These are phyloP conservation scores for Fonsecaea erecta DNA, from an alignment of 2,329 filamentous ascomycete species.

Conservation along the genomic window DNA sequence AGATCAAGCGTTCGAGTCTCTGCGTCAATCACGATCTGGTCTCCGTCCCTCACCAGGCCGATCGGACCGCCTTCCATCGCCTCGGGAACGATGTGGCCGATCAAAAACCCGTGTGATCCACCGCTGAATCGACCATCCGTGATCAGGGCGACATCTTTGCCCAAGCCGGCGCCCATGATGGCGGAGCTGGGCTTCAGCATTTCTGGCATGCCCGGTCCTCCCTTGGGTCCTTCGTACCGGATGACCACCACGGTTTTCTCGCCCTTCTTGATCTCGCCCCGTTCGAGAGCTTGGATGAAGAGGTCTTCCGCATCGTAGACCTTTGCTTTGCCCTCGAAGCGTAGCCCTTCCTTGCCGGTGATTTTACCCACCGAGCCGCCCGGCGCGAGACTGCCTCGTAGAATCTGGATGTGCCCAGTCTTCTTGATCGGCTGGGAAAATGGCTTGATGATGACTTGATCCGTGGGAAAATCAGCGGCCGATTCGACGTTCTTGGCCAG, in stretches of 20 bases:
- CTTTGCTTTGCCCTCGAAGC: conserved; percentile 70
- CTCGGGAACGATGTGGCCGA: conserved; percentile 86
- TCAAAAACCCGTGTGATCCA: conserved; percentile 83
- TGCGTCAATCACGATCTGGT: conserved; percentile 80
- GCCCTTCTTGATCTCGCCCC: conserved; percentile 71
- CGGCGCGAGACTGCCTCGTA: conserved; percentile 70
- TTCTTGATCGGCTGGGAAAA: conserved; percentile 71
- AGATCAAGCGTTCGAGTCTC: conserved; percentile 71
- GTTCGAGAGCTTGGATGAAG: conserved; percentile 70
- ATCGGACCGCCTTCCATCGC: conserved; percentile 85
- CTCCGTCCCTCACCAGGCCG: conserved; percentile 78
- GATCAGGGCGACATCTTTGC: conserved; percentile 71
- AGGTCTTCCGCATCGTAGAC: conserved; percentile 72
- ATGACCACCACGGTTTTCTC: conserved; percentile 79
- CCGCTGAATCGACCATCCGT: conserved; percentile 80
- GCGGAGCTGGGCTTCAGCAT: conserved; percentile 74
- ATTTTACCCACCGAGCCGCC: conserved; percentile 76
- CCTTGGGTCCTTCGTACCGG: conserved; percentile 74
- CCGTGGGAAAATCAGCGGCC: conserved; percentile 65
- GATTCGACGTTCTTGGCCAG: conserved; percentile 64
- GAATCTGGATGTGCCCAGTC: conserved; percentile 74
- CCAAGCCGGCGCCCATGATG: conserved; percentile 74
- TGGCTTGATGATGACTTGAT: conserved; percentile 71
- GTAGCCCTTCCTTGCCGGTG: conserved; percentile 73
- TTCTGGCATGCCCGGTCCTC: conserved; percentile 75